phyloP scores from a whole-genome alignment of 192 early-diverging fungal genomes.

The Linnemannia hyalina region DNA sequence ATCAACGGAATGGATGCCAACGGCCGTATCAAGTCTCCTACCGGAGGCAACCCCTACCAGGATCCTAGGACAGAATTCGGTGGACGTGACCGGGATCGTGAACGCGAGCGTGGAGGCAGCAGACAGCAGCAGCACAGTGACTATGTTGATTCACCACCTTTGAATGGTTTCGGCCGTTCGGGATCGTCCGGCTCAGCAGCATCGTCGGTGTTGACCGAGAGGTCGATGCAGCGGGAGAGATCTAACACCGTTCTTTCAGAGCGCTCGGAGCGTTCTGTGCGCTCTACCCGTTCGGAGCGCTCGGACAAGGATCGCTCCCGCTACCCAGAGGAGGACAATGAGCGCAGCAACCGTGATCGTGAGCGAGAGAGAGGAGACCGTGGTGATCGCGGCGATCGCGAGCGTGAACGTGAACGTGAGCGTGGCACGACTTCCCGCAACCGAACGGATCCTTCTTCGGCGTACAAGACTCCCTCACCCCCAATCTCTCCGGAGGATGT shows the following conservation, averaged over 20 bases:
- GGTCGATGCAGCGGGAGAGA: slow-evolving; percentile 33
- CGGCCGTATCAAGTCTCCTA: slow-evolving; percentile 44
- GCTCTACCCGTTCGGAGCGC: slow-evolving; percentile 26
- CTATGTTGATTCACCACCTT: slow-evolving; percentile 29
- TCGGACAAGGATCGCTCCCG: slow-evolving; percentile 46
- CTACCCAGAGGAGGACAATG: slow-evolving; percentile 23
- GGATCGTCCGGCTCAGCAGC: slow-evolving; percentile 48
- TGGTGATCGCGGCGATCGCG: not conserved
- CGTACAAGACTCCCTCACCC: slow-evolving; percentile 46
- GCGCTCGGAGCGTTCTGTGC: slow-evolving; percentile 41
- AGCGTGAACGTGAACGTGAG: slow-evolving; percentile 22
- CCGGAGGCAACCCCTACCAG: slow-evolving; percentile 7
- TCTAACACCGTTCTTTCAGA: slow-evolving; percentile 52
- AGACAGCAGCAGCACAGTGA: slow-evolving; percentile 16
- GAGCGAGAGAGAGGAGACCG: slow-evolving; percentile 13
- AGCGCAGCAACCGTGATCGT: slow-evolving; percentile 37
- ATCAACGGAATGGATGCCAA: slow-evolving; percentile 43
- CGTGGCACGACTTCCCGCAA: slow-evolving; percentile 19
- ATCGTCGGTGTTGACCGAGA: slow-evolving; percentile 32
- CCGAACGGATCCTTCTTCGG: slow-evolving; percentile 25
- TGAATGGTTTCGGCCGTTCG: slow-evolving; percentile 43
- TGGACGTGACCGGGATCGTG: slow-evolving; percentile 13
- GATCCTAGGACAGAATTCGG: slow-evolving; percentile 20
- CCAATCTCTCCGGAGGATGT: slow-evolving; percentile 42
- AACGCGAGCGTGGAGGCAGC: slow-evolving; percentile 15